A percentile compares a stretch with the other conserved stretches of the same genome.
phyloP scores from a whole-genome alignment of 257 asterid genomes.

The Craterostigma plantagineum region DNA sequence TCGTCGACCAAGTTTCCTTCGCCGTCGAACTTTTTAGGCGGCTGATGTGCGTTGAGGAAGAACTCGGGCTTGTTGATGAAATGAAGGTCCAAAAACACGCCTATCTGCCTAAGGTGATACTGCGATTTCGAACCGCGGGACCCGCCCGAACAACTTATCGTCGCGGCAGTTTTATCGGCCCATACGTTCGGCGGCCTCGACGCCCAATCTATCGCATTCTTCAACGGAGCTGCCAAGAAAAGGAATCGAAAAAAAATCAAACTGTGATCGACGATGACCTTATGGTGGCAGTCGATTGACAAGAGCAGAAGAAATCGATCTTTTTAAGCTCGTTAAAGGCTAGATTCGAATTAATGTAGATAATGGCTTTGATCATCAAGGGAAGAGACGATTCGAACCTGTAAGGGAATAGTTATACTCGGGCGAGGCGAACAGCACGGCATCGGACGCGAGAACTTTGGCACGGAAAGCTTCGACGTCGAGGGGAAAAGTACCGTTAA shows the following conservation, averaged over 20 bases:
- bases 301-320: no score
- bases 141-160: background rate
- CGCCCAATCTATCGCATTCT: conserved; percentile 4
- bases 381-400: conserved; percentile 18
- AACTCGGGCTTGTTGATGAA: no score
- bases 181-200: conserved; percentile 3
- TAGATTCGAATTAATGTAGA: no score
- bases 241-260: background rate
- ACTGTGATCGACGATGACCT: background rate
- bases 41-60: no score
- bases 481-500: conserved; percentile 46
- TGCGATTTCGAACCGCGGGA: conserved; percentile 1
- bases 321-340: no score
- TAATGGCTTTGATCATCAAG: no score
- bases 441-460: conserved; percentile 62
- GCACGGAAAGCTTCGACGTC: conserved; percentile 64
- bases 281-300: no score
- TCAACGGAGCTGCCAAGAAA: background rate
- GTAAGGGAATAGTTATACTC: conserved; percentile 79
- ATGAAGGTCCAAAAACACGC: background rate
- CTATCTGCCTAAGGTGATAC: conserved; percentile 3
- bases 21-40: no score
- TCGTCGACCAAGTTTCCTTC: no score
- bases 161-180: conserved; percentile 2
- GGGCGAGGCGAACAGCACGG: conserved; percentile 68